Percentiles rank a stretch among this genome's conserved stretches.
These are phyloP conservation scores for Ceratocystis albifundus DNA, from an alignment of 2,329 filamentous ascomycete species.

Conservation along the genomic window DNA sequence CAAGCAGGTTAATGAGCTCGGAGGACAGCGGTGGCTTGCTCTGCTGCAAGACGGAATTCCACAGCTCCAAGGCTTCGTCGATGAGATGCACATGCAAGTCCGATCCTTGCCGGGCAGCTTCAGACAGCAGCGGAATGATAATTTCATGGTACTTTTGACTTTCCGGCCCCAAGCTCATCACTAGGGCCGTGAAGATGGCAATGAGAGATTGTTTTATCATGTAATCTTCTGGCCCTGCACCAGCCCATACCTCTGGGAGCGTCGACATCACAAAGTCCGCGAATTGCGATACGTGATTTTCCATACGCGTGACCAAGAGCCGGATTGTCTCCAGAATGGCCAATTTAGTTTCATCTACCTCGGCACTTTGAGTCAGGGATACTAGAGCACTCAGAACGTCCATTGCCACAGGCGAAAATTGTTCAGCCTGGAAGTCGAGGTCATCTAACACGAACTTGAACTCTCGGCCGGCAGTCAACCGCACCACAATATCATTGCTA, in stretches of 20 bases:
- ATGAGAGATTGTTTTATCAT: conserved; percentile 91
- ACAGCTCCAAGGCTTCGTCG: conserved; percentile 84
- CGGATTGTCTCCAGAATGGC: conserved; percentile 79
- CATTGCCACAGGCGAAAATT: conserved; percentile 66
- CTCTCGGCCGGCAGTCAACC: conserved; percentile 79
- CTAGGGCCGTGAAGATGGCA: conserved; percentile 69
- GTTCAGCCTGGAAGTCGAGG: conserved; percentile 62
- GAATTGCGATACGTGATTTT: conserved; percentile 54
- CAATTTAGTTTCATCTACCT: conserved; percentile 79
- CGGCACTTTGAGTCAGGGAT: conserved; percentile 64
- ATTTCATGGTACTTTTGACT: conserved; percentile 68
- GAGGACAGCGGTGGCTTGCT: conserved; percentile 49
- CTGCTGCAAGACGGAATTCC: conserved; percentile 62
- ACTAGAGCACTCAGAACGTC: conserved; percentile 63
- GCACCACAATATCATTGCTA: conserved; percentile 81
- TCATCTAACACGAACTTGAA: conserved; percentile 72
- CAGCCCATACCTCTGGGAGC: conserved; percentile 73
- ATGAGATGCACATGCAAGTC: conserved; percentile 69
- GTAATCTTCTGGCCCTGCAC: conserved; percentile 67
- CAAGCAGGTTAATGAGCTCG: conserved; percentile 51
- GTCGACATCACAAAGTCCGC: conserved; percentile 73
- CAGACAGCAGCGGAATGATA: conserved; percentile 70
- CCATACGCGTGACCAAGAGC: conserved; percentile 68
- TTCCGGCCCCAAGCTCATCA: conserved; percentile 70
- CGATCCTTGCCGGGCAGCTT: conserved; percentile 65